Base-by-base conservation (phyloP, 1,139 yeast species). In the Ogataea hybrid region DNA sequence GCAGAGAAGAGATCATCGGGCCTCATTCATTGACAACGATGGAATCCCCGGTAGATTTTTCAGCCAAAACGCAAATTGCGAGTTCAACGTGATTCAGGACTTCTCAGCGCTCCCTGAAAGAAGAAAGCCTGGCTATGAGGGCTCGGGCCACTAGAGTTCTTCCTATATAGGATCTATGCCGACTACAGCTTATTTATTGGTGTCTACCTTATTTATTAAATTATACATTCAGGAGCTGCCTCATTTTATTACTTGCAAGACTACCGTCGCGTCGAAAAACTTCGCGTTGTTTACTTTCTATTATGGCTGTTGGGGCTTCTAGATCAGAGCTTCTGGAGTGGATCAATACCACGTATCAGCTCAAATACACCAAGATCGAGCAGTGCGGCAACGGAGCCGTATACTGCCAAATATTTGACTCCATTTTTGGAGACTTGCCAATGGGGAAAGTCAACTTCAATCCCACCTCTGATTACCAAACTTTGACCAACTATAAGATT, bases 301-400 rank as follows among this genome's bases (percentile, higher is more conserved):
- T 11, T 6, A 49, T 49, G 52, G 46, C 40, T 28, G 47, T 79
- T 57, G 85, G 86, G 23, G 89, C 84, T 57, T 84, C 94, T 21
- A 77, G 97, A 55, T 80, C 83, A 37, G 97, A 89, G 56, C 74
- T 92, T 22, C 67, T 94, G 46, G 77, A 74, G 45, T 94, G 98
- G 97, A 73, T 92, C 52, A 90, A 90, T 59, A 70, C 75, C 37
- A 75, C 86, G 5, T 70, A 88, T 33, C 75, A 75, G 40, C 64
- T 89, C 32, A 72, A 80, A 50, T 77, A 85, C 54, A 72, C 80
- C 39, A 88, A 85, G 57, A 84, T 92, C 2, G 98, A 94, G 59
- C 92, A 89, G 63, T 84, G 96, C 60, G 99, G 99, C 15, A 80
- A 84, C 3, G 99, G 99, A 3, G 96, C 96, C 0, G 94, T 88